Conservation (phyloP, 352 stramenopile species). For the Phytophthora hybrid region DNA sequence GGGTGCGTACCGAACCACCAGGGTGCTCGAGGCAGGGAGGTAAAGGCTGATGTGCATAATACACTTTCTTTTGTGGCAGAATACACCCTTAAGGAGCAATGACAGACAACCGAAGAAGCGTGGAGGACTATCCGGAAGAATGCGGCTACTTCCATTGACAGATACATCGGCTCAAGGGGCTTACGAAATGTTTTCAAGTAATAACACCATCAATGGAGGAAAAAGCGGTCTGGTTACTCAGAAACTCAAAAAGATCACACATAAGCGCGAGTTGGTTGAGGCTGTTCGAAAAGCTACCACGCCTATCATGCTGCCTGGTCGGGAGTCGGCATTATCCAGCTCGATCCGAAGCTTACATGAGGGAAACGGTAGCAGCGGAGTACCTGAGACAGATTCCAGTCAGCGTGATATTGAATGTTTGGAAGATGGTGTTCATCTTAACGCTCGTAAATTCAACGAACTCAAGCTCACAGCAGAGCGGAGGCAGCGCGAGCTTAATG, state of each 20-base stretch:
- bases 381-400: constrained; percentile 51
- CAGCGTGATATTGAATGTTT: constrained; percentile 70
- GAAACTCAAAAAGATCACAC: constrained; percentile 80
- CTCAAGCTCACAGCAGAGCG: constrained; percentile 72
- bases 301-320: constrained; percentile 62
- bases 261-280: constrained; percentile 80
- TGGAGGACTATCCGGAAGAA: constrained; percentile 43
- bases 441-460: constrained; percentile 85
- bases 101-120: constrained; percentile 66
- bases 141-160: constrained; percentile 60
- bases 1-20: constrained; percentile 28
- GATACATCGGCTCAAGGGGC: constrained; percentile 40
- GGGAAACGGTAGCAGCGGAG: constrained; percentile 16
- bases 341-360: constrained; percentile 44
- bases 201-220: constrained; percentile 38
- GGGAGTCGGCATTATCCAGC: constrained; percentile 43
- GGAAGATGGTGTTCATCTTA: constrained; percentile 76
- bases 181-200: constrained; percentile 44
- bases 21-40: neutral
- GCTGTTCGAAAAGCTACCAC: constrained; percentile 80
- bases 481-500: constrained; percentile 71
- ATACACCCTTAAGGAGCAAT: constrained; percentile 39
- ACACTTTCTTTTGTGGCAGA: constrained; percentile 15
- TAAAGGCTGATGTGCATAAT: neutral
- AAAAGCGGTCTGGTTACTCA: constrained; percentile 30